A percentile compares a stretch with the other conserved stretches of the same genome.
Evolutionary conservation across 2,329 filamentous ascomycete genomes (phyloP).

Genomic region (Calonectria multiphialidica): DNA sequence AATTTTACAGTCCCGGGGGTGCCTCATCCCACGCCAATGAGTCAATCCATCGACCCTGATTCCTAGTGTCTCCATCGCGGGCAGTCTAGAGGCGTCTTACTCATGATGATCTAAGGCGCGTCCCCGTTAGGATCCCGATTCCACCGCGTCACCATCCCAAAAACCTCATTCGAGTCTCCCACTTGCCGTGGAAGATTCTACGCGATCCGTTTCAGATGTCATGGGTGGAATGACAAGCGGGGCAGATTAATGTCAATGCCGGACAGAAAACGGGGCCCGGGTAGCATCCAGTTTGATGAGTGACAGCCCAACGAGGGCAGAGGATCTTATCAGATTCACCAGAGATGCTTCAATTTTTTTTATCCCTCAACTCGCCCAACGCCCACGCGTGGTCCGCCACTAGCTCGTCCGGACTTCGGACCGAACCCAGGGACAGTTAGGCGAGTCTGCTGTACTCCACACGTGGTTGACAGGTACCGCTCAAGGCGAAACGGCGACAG

Average conservation of each 20-base stretch:
- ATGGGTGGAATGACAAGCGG: neutral
- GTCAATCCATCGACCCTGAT: neutral
- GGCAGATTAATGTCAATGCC: neutral
- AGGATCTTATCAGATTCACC: constrained; percentile 4
- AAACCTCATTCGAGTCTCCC: neutral
- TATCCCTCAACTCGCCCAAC: neutral
- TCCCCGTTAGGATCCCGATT: neutral
- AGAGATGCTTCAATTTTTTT: neutral
- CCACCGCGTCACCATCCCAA: neutral
- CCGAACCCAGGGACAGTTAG: neutral
- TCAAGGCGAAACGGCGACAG: neutral
- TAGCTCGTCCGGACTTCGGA: neutral
- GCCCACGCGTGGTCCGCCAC: neutral
- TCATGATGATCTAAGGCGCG: constrained; percentile 12
- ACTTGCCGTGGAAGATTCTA: neutral
- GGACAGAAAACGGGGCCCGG: neutral
- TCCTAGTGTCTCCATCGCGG: neutral
- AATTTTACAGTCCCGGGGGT: neutral
- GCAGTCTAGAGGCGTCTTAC: neutral
- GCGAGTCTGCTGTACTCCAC: neutral
- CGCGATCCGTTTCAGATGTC: constrained; percentile 1
- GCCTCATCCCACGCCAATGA: neutral
- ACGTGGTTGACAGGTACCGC: neutral
- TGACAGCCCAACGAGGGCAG: neutral
- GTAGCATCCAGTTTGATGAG: neutral